These are phyloP conservation scores for Rosa lucieae DNA, from an alignment of 306 rosid species.

Conservation along the genomic window DNA sequence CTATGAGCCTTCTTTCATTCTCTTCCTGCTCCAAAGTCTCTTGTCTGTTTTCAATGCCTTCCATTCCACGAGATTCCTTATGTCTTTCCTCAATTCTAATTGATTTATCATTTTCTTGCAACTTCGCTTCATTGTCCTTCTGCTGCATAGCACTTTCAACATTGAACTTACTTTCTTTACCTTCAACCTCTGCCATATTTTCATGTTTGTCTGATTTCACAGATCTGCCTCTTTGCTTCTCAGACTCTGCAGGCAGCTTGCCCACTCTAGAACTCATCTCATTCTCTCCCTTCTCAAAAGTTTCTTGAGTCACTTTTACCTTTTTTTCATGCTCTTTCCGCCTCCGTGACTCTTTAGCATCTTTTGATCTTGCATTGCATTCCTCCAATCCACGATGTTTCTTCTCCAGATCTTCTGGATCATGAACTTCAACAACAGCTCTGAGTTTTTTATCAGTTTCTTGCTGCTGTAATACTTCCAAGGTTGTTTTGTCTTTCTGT, in stretches of 20 bases:
- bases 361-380: slow-evolving; percentile 39
- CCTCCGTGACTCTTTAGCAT: slow-evolving; percentile 36
- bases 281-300: slow-evolving; percentile 34
- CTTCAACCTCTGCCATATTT: slow-evolving; percentile 32
- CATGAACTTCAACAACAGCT: slow-evolving; percentile 29
- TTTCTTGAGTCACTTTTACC: slow-evolving; percentile 35
- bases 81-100: slow-evolving; percentile 36
- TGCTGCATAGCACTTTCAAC: slow-evolving; percentile 39
- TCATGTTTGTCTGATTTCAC: slow-evolving; percentile 36
- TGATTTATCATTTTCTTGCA: slow-evolving; percentile 22
- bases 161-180: slow-evolving; percentile 34
- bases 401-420: slow-evolving; percentile 35
- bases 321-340: slow-evolving; percentile 43
- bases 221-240: slow-evolving; percentile 29
- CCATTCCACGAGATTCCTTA: slow-evolving; percentile 27
- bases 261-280: slow-evolving; percentile 35
- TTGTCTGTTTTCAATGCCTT: slow-evolving; percentile 32
- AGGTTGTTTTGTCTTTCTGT: slow-evolving; percentile 35
- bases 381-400: slow-evolving; percentile 41
- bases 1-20: slow-evolving; percentile 29
- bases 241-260: slow-evolving; percentile 33
- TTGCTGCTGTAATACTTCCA: slow-evolving; percentile 35
- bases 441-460: slow-evolving; percentile 23
- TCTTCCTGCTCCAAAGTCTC: slow-evolving; percentile 36
- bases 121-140: slow-evolving; percentile 33